phyloP scores from a whole-genome alignment of 1,284 basidiomycete genomes.

The Malassezia slooffiae region DNA sequence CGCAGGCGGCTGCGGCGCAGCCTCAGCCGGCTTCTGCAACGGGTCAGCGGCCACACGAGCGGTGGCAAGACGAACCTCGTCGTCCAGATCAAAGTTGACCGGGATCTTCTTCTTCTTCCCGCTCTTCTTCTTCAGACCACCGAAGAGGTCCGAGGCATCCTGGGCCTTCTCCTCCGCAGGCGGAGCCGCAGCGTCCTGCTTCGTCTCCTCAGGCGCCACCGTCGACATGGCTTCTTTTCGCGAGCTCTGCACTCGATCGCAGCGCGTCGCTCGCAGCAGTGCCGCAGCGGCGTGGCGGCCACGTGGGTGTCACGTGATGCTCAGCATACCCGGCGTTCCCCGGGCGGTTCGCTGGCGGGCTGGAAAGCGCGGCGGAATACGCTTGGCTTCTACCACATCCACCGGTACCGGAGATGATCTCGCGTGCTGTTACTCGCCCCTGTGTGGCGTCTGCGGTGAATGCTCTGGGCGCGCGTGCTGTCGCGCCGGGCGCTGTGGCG shows the following conservation, averaged over 20 bases:
- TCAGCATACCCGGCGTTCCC: conserved; percentile 12
- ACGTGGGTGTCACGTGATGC: conserved; percentile 6
- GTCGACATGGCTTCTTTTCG: conserved; percentile 7
- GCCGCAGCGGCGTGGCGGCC: conserved; percentile 17
- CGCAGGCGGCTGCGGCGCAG: neutral
- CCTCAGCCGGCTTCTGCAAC: conserved; percentile 1
- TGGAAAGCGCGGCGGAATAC: neutral
- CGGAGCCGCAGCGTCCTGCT: conserved; percentile 11
- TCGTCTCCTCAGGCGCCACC: conserved; percentile 11
- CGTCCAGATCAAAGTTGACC: conserved; percentile 60
- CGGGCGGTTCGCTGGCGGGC: conserved; percentile 8
- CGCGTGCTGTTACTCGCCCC: conserved; percentile 16
- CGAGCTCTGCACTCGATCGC: no score
- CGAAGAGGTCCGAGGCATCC: conserved; percentile 70
- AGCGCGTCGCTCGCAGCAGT: no score
- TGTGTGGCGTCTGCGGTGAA: conserved; percentile 7
- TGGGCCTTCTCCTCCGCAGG: conserved; percentile 46
- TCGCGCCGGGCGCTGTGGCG: conserved; percentile 26
- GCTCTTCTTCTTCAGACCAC: conserved; percentile 80
- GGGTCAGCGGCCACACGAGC: neutral
- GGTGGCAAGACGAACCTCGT: conserved; percentile 14
- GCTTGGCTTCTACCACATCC: conserved; percentile 12
- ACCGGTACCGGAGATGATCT: conserved; percentile 12
- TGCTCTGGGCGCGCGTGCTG: conserved; percentile 10
- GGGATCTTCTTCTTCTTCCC: conserved; percentile 76